Base-by-base conservation (phyloP, 257 asterid genomes). In the Buddleja alternifolia region DNA sequence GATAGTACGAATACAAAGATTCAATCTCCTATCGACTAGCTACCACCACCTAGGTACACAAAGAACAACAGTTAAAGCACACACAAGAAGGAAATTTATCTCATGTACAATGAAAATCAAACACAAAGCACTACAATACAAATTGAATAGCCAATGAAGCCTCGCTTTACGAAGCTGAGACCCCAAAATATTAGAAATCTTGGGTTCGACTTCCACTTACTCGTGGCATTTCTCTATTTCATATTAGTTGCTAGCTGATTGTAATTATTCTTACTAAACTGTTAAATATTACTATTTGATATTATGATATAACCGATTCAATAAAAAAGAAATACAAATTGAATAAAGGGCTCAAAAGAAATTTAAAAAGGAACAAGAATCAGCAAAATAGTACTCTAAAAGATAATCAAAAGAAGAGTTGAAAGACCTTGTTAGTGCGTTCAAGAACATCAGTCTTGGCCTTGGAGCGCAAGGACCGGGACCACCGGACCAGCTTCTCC, bases 401-500 rank as follows among this genome's bases (percentile, higher is more conserved):
- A 57, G 4, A 46, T 9, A 8, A 44, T 23, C 44, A 12, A 3
- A 21, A 14, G 40, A 0, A 16, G 0, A 29, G 2, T n/a, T n/a
- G n/a, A n/a, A n/a, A 36, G 29, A 90, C 97, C 95, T 92, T 92
- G 19, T 81, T 78, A 60, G 98, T 89, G 77, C 95, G 93, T 73
- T 92, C 92, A 25, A 89, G 89, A 74, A 92, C 96, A 61, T 92
- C 95, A 15, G 92, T 87, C 73, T 92, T 92, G 72, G 92, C 90
- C 77, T 53, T 92, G 66, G 92, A 89, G 41, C 86, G 88, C 88
- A 56, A 78, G 29, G 93, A 85, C 29, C 98, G 96, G n/a, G 98
- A 92, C 98, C 98, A 92, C 10, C 98, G 88, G 52, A 92, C 89
- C 60, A 92, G 88, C 83, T 87, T 87, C 76, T 92, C 96, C 98